A percentile compares a stretch with the other conserved stretches of the same genome.
phyloP scores from a whole-genome alignment of 2,329 filamentous ascomycete genomes.

The Beauveria pseudobassiana region DNA sequence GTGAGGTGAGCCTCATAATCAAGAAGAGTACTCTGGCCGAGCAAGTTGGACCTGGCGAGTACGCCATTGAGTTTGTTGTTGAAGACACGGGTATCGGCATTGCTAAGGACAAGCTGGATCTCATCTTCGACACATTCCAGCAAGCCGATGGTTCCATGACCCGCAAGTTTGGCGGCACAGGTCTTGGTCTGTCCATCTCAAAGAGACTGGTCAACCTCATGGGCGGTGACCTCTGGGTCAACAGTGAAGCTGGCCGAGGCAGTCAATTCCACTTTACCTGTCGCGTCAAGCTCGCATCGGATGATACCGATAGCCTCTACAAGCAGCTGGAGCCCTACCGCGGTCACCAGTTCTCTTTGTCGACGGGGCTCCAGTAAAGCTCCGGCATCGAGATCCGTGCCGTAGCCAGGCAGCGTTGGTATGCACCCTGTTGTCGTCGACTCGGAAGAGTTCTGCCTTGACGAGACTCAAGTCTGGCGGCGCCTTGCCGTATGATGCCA shows the following conservation, averaged over 20 bases:
- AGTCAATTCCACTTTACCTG: constrained; percentile 97
- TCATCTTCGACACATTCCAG: constrained; percentile 99
- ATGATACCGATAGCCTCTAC: constrained; percentile 69
- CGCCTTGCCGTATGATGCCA: constrained; percentile 78
- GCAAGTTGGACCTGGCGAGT: constrained; percentile 63
- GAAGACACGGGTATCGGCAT: constrained; percentile 97
- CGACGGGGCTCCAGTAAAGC: constrained; percentile 76
- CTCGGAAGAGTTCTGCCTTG: constrained; percentile 58
- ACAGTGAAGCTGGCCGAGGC: constrained; percentile 82
- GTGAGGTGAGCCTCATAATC: constrained; percentile 93
- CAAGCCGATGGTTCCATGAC: constrained; percentile 97
- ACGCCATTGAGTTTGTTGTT: constrained; percentile 92
- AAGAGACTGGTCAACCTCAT: constrained; percentile 92
- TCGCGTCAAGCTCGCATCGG: constrained; percentile 74
- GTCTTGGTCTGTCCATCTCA: constrained; percentile 88
- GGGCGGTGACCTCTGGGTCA: constrained; percentile 94
- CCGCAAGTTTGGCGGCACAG: constrained; percentile 90
- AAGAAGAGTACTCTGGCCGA: constrained; percentile 57
- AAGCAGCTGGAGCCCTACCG: constrained; percentile 85
- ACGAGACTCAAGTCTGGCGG: constrained; percentile 45
- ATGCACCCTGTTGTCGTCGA: constrained; percentile 79
- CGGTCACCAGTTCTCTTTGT: constrained; percentile 91
- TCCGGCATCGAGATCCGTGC: constrained; percentile 67
- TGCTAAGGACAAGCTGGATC: constrained; percentile 84
- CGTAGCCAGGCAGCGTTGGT: constrained; percentile 72